These are phyloP conservation scores for Taxawa tesnikishii DNA, from an alignment of 2,329 filamentous ascomycete species.

Conservation along the genomic window DNA sequence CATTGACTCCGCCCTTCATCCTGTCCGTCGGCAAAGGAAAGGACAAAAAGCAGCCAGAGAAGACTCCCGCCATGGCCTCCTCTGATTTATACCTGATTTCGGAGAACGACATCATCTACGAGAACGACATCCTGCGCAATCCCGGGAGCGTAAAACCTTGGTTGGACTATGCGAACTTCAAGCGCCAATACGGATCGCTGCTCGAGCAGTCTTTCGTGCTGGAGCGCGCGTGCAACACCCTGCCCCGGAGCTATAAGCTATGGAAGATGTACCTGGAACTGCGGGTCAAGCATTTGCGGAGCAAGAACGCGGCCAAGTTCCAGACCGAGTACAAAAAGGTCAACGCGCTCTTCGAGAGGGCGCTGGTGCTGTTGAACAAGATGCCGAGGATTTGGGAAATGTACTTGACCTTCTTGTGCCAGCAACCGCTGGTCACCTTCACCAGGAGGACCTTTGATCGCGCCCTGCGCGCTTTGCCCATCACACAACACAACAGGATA, in stretches of 20 bases:
- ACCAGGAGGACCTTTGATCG: conserved; percentile 85
- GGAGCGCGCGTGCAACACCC: conserved; percentile 78
- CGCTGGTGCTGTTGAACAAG: conserved; percentile 88
- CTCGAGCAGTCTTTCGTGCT: conserved; percentile 80
- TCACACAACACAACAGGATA: conserved; percentile 91
- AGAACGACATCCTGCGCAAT: conserved; percentile 86
- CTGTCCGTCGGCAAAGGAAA: conserved; percentile 13
- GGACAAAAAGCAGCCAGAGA: conserved; percentile 1
- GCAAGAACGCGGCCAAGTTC: conserved; percentile 71
- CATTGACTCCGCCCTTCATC: conserved; percentile 17
- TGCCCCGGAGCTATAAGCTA: conserved; percentile 92
- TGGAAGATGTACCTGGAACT: conserved; percentile 96
- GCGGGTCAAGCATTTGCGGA: conserved; percentile 52
- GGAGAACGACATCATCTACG: conserved; percentile 87
- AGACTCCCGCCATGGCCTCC: conserved; percentile 13
- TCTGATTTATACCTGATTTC: conserved; percentile 40
- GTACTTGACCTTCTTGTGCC: conserved; percentile 81
- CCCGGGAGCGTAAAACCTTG: conserved; percentile 81
- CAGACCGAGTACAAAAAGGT: conserved; percentile 80
- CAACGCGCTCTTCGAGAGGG: conserved; percentile 86
- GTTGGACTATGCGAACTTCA: conserved; percentile 88
- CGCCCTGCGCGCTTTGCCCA: conserved; percentile 77
- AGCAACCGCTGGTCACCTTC: conserved; percentile 81
- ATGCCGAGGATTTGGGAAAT: conserved; percentile 99
- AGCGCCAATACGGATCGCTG: conserved; percentile 70